These are phyloP conservation scores for Daedaleopsis nitida DNA, from an alignment of 768 basidiomycete genomes.

Conservation along the genomic window DNA sequence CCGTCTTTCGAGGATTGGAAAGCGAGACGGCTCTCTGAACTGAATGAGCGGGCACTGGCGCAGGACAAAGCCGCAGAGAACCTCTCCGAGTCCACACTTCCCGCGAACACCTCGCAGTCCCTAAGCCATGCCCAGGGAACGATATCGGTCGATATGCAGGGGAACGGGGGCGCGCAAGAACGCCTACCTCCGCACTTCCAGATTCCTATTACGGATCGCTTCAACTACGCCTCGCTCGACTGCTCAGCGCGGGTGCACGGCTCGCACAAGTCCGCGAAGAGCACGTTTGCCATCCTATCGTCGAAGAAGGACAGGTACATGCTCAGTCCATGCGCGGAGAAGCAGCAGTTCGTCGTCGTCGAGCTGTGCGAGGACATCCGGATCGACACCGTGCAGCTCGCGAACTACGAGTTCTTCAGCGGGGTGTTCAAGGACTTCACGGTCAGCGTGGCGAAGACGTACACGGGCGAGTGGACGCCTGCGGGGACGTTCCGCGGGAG, in stretches of 20 bases:
- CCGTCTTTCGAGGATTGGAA: constrained; percentile 92
- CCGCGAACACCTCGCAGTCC: background rate
- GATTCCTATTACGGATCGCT: constrained; percentile 80
- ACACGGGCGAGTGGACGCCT: constrained; percentile 46
- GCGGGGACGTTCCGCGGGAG: constrained; percentile 87
- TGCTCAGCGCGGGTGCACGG: constrained; percentile 93
- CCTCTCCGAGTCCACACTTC: background rate
- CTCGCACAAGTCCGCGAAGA: constrained; percentile 80
- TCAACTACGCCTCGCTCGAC: constrained; percentile 92
- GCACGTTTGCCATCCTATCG: constrained; percentile 79
- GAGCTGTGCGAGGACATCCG: constrained; percentile 98
- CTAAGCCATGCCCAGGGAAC: background rate
- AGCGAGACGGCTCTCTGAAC: constrained; percentile 55
- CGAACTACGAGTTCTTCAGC: constrained; percentile 98
- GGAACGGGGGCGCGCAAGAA: constrained; percentile 26
- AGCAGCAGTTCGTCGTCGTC: constrained; percentile 80
- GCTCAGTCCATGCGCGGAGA: constrained; percentile 85
- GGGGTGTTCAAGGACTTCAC: constrained; percentile 93
- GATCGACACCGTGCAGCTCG: constrained; percentile 94
- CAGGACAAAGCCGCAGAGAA: constrained; percentile 8
- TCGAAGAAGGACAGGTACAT: constrained; percentile 94
- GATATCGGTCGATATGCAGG: background rate
- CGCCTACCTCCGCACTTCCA: constrained; percentile 61
- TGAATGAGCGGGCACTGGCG: constrained; percentile 6
- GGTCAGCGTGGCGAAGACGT: constrained; percentile 66